Evolutionary conservation across 805 yeast genomes (phyloP).

Genomic region (Yamadazyma olivae): DNA sequence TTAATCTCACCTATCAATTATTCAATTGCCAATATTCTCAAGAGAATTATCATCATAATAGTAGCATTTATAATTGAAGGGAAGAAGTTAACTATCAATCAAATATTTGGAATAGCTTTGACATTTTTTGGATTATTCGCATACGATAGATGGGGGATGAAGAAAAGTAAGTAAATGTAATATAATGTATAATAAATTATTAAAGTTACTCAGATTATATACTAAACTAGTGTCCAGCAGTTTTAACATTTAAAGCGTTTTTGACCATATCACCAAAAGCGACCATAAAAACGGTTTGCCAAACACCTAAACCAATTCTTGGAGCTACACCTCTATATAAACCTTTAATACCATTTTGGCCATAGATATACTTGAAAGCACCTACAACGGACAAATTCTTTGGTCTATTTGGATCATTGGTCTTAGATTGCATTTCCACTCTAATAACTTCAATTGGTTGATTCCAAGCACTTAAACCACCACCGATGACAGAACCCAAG

Average conservation of each 20-base stretch:
- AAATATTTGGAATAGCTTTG: conserved; percentile 31
- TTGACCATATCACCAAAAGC: conserved; percentile 87
- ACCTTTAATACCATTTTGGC: conserved; percentile 81
- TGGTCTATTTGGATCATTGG: conserved; percentile 93
- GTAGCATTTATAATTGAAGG: conserved; percentile 68
- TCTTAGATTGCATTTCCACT: conserved; percentile 96
- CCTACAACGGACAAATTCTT: conserved; percentile 76
- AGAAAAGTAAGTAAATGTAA: conserved; percentile 1
- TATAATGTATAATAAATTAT: neutral
- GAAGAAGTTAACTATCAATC: conserved; percentile 23
- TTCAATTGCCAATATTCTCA: conserved; percentile 74
- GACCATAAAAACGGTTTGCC: conserved; percentile 99
- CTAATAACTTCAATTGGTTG: conserved; percentile 98
- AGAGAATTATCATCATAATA: conserved; percentile 67
- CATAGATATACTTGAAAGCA: conserved; percentile 80
- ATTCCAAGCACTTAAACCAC: conserved; percentile 97
- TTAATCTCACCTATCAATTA: conserved; percentile 71
- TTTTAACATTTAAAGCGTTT: conserved; percentile 39
- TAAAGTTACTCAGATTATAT: neutral
- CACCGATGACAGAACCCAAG: conserved; percentile 85
- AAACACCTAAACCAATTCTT: conserved; percentile 91
- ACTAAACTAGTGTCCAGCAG: conserved; percentile 29
- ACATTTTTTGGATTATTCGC: conserved; percentile 40
- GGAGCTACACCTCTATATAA: conserved; percentile 96
- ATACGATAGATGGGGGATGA: conserved; percentile 41